Conservation (phyloP, 495 filamentous ascomycete genomes). For the Xylaria grammica region DNA sequence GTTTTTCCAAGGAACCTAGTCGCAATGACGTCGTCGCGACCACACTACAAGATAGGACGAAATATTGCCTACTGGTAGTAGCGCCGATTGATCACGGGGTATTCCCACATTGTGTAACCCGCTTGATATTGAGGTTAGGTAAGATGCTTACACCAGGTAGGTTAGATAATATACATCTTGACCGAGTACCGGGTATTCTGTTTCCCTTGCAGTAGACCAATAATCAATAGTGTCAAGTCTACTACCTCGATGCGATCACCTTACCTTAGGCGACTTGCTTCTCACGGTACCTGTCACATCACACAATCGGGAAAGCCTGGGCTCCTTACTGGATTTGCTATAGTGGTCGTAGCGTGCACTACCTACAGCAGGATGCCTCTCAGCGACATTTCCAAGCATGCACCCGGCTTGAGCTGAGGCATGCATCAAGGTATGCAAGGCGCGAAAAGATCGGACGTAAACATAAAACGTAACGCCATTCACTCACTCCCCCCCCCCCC, state of each 20-base stretch:
- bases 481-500: too few species aligned
- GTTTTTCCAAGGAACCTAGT: constrained; percentile 10
- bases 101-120: neutral
- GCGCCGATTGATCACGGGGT: neutral
- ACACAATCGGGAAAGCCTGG: neutral
- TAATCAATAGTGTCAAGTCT: too few species aligned
- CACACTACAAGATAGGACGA: neutral
- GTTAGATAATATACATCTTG: too few species aligned
- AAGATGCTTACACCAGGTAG: too few species aligned
- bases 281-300: neutral
- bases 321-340: neutral
- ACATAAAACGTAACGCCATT: neutral
- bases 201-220: neutral
- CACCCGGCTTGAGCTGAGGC: constrained; percentile 7
- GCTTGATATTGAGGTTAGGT: too few species aligned
- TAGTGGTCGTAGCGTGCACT: neutral
- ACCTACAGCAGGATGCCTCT: neutral
- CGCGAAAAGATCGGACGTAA: neutral
- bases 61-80: neutral
- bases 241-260: neutral
- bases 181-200: too few species aligned
- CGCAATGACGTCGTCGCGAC: constrained; percentile 13
- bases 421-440: neutral
- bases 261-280: neutral
- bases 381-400: neutral